These are phyloP conservation scores for Trichoderma sp. DNA, from an alignment of 2,329 filamentous ascomycete genomes.

Conservation along the genomic window DNA sequence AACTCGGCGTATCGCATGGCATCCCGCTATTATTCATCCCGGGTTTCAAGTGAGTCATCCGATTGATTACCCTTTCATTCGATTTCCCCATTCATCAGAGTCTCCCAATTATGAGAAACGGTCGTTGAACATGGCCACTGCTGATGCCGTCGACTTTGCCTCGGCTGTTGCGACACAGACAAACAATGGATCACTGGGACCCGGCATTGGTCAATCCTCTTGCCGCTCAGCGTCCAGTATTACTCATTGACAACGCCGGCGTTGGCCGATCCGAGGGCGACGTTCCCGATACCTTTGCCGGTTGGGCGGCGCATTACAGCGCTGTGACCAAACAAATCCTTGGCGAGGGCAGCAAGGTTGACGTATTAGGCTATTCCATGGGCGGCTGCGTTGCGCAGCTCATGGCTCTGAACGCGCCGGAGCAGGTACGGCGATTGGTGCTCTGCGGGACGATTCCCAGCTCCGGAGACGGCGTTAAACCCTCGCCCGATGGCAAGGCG, in stretches of 20 bases:
- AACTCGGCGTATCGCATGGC: constrained; percentile 30
- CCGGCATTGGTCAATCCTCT: constrained; percentile 45
- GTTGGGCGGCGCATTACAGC: constrained; percentile 35
- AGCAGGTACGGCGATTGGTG: constrained; percentile 40
- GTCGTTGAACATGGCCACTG: not conserved
- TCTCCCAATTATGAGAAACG: not conserved
- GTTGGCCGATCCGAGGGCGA: constrained; percentile 44
- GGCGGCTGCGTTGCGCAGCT: constrained; percentile 47
- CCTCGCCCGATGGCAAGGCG: constrained; percentile 29
- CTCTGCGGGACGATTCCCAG: constrained; percentile 45
- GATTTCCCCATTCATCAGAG: not conserved
- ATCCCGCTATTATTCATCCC: constrained; percentile 34
- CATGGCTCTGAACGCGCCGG: constrained; percentile 39
- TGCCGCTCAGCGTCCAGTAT: constrained; percentile 35
- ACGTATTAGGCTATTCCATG: constrained; percentile 51
- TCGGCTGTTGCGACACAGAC: constrained; percentile 24
- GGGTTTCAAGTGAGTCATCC: constrained; percentile 31
- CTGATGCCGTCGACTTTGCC: not conserved
- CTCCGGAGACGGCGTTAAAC: constrained; percentile 34
- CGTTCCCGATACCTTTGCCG: constrained; percentile 34
- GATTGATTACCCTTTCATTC: not conserved
- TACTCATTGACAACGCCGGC: constrained; percentile 44
- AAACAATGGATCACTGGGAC: constrained; percentile 42
- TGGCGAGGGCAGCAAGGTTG: constrained; percentile 33
- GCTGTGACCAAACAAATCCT: constrained; percentile 38